Evolutionary conservation across 306 rosid species (phyloP).

Genomic region (Albizia julibrissin): DNA sequence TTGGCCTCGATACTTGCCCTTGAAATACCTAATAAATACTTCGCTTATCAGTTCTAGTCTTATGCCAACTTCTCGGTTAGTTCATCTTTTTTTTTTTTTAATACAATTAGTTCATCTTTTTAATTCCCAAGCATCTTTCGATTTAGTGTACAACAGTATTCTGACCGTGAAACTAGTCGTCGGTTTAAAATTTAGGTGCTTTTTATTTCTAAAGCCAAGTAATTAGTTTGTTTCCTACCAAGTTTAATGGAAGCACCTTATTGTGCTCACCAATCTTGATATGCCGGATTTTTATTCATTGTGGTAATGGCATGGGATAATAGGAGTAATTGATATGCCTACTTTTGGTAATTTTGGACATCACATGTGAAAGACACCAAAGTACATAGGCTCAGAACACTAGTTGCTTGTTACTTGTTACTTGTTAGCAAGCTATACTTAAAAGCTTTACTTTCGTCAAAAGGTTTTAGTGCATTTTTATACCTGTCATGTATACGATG

Average conservation of each 20-base stretch:
- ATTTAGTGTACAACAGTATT: background rate
- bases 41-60: background rate
- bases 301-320: conserved; percentile 23
- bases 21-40: background rate
- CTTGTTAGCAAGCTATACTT: conserved; percentile 8
- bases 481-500: background rate
- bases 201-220: background rate
- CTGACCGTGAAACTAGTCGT: background rate
- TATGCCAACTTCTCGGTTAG: background rate
- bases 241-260: background rate
- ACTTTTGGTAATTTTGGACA: conserved; percentile 4
- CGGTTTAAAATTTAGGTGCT: conserved; percentile 1
- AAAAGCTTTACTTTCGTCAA: background rate
- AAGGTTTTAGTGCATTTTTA: background rate
- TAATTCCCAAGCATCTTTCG: background rate
- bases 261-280: background rate
- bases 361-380: background rate
- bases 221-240: background rate
- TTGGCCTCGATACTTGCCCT: background rate
- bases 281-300: background rate
- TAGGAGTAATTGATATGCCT: conserved; percentile 12
- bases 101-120: background rate
- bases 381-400: background rate
- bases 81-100: background rate
- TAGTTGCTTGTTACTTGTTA: background rate